Conservation (phyloP, 108 stramenopile genomes). For the Nitzschia sp. region DNA sequence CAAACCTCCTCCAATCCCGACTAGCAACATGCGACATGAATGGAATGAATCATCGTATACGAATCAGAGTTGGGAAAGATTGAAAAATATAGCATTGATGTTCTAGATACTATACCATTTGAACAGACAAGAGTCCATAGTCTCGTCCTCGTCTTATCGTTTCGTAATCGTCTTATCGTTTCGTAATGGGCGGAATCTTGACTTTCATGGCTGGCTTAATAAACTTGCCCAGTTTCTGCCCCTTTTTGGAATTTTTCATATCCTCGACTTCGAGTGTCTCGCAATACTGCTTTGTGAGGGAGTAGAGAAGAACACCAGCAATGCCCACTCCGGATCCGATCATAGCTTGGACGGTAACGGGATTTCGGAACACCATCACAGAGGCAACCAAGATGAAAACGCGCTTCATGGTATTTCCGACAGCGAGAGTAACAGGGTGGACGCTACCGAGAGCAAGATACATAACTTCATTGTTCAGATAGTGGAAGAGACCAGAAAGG, state of each 20-base stretch:
- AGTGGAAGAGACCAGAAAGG: constrained; percentile 89
- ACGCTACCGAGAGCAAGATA: constrained; percentile 86
- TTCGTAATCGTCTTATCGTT: not conserved
- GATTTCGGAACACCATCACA: constrained; percentile 89
- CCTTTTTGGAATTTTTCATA: not conserved
- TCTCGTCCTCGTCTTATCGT: no score
- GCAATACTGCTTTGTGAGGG: constrained; percentile 75
- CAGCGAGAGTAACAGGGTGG: constrained; percentile 93
- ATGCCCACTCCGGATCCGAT: constrained; percentile 84
- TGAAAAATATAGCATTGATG: no score
- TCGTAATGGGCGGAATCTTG: not conserved
- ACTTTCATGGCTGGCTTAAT: not conserved
- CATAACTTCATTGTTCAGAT: constrained; percentile 97
- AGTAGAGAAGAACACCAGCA: constrained; percentile 80
- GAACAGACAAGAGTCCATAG: no score
- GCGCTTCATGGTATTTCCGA: constrained; percentile 97
- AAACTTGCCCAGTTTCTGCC: not conserved
- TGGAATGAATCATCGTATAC: no score
- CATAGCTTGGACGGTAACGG: constrained; percentile 71
- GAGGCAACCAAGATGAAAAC: constrained; percentile 96
- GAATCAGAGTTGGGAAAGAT: no score
- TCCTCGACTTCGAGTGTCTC: constrained; percentile 50
- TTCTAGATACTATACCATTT: no score
- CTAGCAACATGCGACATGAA: no score
- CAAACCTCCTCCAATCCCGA: no score